These are phyloP conservation scores for Metschnikowia henanensis DNA, from an alignment of 805 yeast genomes.

Conservation along the genomic window DNA sequence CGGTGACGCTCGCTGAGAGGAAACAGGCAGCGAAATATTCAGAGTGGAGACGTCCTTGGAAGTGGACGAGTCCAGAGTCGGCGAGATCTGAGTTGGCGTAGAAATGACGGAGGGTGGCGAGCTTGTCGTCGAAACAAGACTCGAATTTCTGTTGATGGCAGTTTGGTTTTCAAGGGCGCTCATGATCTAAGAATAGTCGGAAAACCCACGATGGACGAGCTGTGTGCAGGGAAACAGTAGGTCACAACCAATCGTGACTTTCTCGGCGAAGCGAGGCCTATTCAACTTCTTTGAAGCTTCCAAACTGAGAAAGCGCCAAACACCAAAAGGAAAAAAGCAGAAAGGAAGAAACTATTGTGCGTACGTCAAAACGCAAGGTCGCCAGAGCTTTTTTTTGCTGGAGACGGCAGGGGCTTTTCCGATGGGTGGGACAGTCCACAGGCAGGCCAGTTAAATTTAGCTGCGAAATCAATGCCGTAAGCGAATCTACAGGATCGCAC, in stretches of 20 bases:
- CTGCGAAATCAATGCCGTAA: not conserved
- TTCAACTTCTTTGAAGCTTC: too few species aligned
- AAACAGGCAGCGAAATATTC: not conserved
- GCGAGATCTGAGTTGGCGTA: not conserved
- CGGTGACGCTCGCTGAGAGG: not conserved
- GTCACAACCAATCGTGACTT: too few species aligned
- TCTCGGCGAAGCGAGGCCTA: too few species aligned
- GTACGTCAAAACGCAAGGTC: not conserved
- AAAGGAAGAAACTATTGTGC: too few species aligned
- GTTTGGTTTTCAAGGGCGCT: slow-evolving; percentile 1
- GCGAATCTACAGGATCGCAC: not conserved
- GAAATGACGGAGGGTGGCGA: not conserved
- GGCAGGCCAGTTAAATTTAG: not conserved
- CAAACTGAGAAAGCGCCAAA: too few species aligned
- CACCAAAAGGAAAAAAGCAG: too few species aligned
- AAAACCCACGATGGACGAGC: not conserved
- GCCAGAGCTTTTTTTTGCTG: not conserved
- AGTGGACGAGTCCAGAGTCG: not conserved
- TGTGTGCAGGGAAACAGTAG: slow-evolving; percentile 2
- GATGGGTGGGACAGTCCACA: slow-evolving; percentile 1
- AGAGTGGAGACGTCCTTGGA: not conserved
- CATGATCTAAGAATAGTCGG: slow-evolving; percentile 5
- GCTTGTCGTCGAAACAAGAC: not conserved
- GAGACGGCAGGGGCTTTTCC: not conserved
- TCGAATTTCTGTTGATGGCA: not conserved